Percentiles rank a stretch among this genome's conserved stretches.
Conservation (phyloP, 2,329 filamentous ascomycete species). For the Ceratocystiopsis sp. region DNA sequence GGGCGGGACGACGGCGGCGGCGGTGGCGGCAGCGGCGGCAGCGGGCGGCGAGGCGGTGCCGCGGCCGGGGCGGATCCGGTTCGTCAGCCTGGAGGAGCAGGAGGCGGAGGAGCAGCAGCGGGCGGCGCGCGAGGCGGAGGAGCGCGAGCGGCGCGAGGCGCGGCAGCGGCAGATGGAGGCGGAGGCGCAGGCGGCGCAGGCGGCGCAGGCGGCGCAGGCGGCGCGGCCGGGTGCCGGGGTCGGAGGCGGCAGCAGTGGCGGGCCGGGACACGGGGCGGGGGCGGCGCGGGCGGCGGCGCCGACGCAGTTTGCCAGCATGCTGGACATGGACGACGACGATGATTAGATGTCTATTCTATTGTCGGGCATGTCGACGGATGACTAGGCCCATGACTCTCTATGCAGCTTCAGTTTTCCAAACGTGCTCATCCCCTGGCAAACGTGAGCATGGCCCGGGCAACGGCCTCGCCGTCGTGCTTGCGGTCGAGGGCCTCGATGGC, state of each 20-base stretch:
- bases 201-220: conserved; percentile 18
- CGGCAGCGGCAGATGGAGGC: conserved; percentile 26
- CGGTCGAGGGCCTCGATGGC: conserved; percentile 47
- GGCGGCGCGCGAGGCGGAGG: conserved; percentile 18
- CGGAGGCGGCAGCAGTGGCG: background rate
- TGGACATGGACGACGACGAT: conserved; percentile 11
- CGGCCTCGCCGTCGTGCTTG: conserved; percentile 62
- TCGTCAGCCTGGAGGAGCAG: conserved; percentile 28
- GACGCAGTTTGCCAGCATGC: conserved; percentile 7
- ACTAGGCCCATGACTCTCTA: no score
- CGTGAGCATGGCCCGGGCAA: conserved; percentile 56
- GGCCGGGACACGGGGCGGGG: background rate
- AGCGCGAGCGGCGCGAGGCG: conserved; percentile 26
- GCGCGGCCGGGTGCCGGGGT: background rate
- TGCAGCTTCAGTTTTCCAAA: no score
- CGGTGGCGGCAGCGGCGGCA: background rate
- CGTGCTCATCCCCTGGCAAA: conserved; percentile 67
- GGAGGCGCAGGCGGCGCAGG: conserved; percentile 16
- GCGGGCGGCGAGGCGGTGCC: conserved; percentile 15
- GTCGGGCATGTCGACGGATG: no score
- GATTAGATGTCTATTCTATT: no score
- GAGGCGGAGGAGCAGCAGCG: conserved; percentile 36
- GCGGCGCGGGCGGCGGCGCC: conserved; percentile 2
- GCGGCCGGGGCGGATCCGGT: conserved; percentile 32
- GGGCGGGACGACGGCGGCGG: background rate